A percentile compares a stretch with the other conserved stretches of the same genome.
phyloP scores from a whole-genome alignment of 371 early-diverging fungal genomes.

The Mortierella sp. region DNA sequence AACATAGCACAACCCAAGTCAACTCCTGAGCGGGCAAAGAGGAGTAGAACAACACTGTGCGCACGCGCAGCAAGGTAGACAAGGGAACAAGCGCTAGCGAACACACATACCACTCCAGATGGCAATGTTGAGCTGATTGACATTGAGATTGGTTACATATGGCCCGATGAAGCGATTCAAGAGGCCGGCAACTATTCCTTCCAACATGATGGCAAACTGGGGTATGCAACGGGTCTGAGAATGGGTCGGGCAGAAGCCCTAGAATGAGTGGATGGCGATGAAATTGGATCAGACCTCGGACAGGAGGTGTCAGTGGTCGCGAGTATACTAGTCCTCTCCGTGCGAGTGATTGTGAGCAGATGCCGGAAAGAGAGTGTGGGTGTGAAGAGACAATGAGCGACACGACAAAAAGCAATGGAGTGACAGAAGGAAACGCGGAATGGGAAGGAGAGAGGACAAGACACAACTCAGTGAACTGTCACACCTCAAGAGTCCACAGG shows the following conservation, averaged over 20 bases:
- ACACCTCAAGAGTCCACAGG: too few relatives aligned
- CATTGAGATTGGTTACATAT: slow-evolving; percentile 95
- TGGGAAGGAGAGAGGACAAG: not conserved
- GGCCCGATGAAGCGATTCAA: slow-evolving; percentile 94
- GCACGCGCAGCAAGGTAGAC: not conserved
- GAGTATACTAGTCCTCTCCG: too few relatives aligned
- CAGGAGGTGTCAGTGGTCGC: too few relatives aligned
- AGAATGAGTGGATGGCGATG: too few relatives aligned
- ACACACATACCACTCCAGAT: slow-evolving; percentile 91
- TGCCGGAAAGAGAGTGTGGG: not conserved
- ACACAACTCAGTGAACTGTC: not conserved
- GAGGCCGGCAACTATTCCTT: slow-evolving; percentile 88
- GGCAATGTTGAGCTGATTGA: slow-evolving; percentile 94
- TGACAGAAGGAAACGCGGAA: not conserved
- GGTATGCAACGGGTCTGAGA: not conserved
- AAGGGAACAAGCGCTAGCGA: not conserved
- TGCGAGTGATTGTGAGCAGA: too few relatives aligned
- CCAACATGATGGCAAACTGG: slow-evolving; percentile 76
- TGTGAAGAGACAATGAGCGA: not conserved
- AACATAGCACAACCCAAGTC: too few relatives aligned
- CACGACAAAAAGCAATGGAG: not conserved
- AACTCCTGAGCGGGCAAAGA: not conserved
- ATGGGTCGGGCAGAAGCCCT: not conserved
- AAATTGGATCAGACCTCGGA: too few relatives aligned
- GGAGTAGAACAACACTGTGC: not conserved